Evolutionary conservation across 352 stramenopile species (phyloP), one percentile per base, ranked within the genome.

Genomic region (Phytophthora lateralis): DNA sequence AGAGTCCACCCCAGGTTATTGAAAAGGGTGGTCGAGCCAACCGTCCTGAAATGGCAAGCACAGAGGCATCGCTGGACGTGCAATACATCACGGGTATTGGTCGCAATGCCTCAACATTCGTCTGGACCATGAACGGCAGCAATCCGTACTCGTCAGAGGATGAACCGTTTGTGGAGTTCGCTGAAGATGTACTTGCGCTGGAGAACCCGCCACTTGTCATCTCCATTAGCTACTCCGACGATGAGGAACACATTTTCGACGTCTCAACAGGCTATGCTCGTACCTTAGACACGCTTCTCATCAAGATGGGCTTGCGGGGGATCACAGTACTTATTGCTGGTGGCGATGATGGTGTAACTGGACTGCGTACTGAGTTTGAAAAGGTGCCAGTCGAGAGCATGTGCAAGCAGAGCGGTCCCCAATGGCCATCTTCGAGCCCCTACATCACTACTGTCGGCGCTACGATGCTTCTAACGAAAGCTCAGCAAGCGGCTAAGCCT

Each of bases 401-500:
- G 11, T 96, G 85, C 65, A 69, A 75, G 34, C 73, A 88, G 52
- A 73, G 77, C 48, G 83, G 78, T 0, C 84, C 88, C 2, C 82
- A 94, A 55, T 94, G 83, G 84, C 84, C 87, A 12, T 85, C 78
- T 10, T 78, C 72, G 8, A 97, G 86, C 43, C 92, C 93, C 11
- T 98, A 97, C 69, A 83, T 98, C 55, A 97, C 89, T 3, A 80
- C 90, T 0, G 92, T 98, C 7, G 93, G 93, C 21, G 93, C 86
- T 4, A 97, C 92, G n/a, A 93, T 92, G 81, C 61, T 75, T 30
- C 57, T 92, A 2, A 61, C 44, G 12, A 56, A 44, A 17, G 18
- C 35, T 0, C 20, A 55, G 2, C 58, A 80, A 47, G 55, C 63
- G 17, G 53, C 55, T 1, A 76, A 78, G n/a, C 69, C 66, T 6